Conservation (phyloP, 306 rosid species). For the Vachellia pachyceras region DNA sequence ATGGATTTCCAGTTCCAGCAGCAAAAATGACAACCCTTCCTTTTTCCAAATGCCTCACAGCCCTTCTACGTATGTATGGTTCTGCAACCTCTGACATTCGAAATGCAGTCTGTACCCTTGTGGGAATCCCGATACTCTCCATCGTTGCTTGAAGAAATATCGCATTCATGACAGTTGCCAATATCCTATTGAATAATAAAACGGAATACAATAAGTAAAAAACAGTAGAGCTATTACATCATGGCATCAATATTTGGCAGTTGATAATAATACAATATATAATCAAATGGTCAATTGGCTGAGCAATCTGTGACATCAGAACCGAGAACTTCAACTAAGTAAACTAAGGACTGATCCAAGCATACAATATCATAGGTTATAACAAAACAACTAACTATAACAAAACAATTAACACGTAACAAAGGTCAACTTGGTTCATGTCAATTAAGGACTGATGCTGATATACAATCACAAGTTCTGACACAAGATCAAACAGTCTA, state of each 20-base stretch:
- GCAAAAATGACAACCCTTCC: slow-evolving; percentile 99
- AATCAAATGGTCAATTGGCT: neutral
- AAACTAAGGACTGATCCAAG: neutral
- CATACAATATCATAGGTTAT: neutral
- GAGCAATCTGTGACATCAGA: neutral
- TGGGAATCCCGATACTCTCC: slow-evolving; percentile 98
- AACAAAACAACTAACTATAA: slow-evolving; percentile 10
- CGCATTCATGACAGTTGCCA: slow-evolving; percentile 98
- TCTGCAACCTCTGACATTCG: slow-evolving; percentile 99
- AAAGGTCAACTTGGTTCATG: neutral
- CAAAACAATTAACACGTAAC: neutral
- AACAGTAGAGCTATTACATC: neutral
- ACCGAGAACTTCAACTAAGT: neutral
- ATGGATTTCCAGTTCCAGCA: slow-evolving; percentile 98
- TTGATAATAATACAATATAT: neutral
- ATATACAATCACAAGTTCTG: slow-evolving; percentile 12
- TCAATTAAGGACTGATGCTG: slow-evolving; percentile 14
- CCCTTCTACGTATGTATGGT: slow-evolving; percentile 97
- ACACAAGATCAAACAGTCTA: slow-evolving; percentile 28
- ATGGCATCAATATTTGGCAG: neutral
- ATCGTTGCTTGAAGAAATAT: slow-evolving; percentile 99
- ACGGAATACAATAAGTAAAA: slow-evolving; percentile 20
- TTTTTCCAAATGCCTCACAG: slow-evolving; percentile 92
- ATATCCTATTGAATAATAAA: slow-evolving; percentile 63
- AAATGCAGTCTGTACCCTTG: slow-evolving; percentile 98